Base-by-base conservation (phyloP, 768 basidiomycete species). In the Paxillus involutus region DNA sequence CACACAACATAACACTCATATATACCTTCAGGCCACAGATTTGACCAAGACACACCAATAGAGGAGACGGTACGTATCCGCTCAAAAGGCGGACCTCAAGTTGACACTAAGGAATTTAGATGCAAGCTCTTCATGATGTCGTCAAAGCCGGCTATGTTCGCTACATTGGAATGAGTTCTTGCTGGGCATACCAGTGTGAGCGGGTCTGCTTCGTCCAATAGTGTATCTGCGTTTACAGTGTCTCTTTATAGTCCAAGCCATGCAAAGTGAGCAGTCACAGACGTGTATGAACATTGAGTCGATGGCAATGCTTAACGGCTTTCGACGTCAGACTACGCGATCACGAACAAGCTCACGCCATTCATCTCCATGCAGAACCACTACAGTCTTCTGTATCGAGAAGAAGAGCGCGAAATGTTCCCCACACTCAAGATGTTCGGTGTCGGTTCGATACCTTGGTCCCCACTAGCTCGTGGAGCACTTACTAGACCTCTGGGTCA, bases 311-410 rank as follows among this genome's bases (percentile, higher is more conserved):
- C 35, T 63, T 16, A 57, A 41, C 16, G 21, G 8, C 21, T 36
- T 53, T 33, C 4, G 49, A 10, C 42, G 44, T 56, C 44, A 73
- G 72, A 71, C 59, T 75, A 76, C 26, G 75, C 77, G 6, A 75
- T 76, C 56, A 64, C 58, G 30, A 74, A 76, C 59, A 75, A 71
- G 40, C 69, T 77, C 33, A 80, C 78, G 7, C 79, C 77, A 6
- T 84, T 85, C 69, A 79, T 84, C 67, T 79, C 80, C 10, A 85
- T 85, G 84, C 84, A 85, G 65, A 83, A 85, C 66, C 77, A 81
- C 56, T 78, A 85, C 62, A 77, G 64, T 53, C 72, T 82, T 6
- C 43, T 81, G 36, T 85, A 85, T 61, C 77, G 83, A 41, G 84
- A 85, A 63, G 84, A 86, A 63, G 84, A 82, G 61, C 74, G 70